Conservation (phyloP, 345 rosid genomes). For the Balakata baccata region DNA sequence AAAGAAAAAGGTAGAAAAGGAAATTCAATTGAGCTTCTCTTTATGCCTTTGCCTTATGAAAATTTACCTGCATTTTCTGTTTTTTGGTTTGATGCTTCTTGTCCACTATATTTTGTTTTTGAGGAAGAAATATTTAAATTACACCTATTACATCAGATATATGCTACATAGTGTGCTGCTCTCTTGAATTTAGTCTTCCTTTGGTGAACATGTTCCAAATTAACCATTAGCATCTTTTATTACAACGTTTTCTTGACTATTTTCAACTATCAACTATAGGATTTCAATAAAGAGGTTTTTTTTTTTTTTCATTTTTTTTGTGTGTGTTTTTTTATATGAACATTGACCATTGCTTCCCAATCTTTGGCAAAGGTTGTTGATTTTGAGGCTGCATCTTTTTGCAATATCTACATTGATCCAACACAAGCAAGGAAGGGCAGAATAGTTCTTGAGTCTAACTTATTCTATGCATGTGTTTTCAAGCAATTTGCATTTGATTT, state of each 20-base stretch:
- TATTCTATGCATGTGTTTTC: conserved; percentile 10
- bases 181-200: background rate
- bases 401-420: conserved; percentile 3
- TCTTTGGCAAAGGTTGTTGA: conserved; percentile 4
- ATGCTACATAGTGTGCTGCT: background rate
- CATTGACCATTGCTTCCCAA: conserved; percentile 5
- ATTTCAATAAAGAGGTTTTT: background rate
- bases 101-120: background rate
- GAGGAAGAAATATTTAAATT: background rate
- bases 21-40: background rate
- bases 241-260: background rate
- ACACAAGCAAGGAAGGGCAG: background rate
- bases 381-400: conserved; percentile 6
- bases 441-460: background rate
- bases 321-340: background rate
- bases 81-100: background rate
- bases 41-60: background rate
- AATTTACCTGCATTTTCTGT: background rate
- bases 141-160: background rate
- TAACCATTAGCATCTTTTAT: background rate
- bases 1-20: background rate
- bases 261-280: background rate
- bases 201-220: background rate
- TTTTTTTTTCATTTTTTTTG: background rate
- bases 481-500: conserved; percentile 13